Base-by-base conservation (phyloP, 2,329 filamentous ascomycete species). In the Metarhizium anisopliae region DNA sequence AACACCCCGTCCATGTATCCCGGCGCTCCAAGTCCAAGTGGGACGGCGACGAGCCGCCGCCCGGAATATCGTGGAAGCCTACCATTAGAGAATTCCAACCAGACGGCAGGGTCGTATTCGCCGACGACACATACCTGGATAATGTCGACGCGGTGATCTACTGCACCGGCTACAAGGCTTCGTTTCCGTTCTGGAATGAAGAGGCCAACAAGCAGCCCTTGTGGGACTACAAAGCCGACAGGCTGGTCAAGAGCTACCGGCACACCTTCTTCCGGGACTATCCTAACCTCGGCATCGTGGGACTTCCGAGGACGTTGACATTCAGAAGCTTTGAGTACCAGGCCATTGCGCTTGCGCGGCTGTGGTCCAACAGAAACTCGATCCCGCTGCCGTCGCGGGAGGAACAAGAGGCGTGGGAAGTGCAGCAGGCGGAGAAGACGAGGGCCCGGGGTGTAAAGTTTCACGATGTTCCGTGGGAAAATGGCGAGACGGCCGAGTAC, bases 241-340 rank as follows among this genome's bases (percentile, higher is more conserved):
- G 72, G 20, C 63, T 83, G 2, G 55, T 71, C 0, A 71, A 72
- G 0, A 73, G 60, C 2, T 84, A 81, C 59, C 73, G 71, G 66
- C 80, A 83, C 61, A 80, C 77, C 0, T 82, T 82, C 63, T 72
- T 80, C 52, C 73, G 69, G 1, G 71, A 75, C 25, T 74, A 74
- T 45, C 64, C 72, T 0, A 78, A 74, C 0, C 65, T 84, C 0
- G 81, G 71, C 0, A 67, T 81, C 11, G 72, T 83, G 0, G 81
- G 80, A 0, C 62, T 81, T 6, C 79, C 78, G 2, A 72, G 78
- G 0, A 74, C 74, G 0, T 63, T 79, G 13, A 81, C 78, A 0
- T 82, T 81, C 56, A 66, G 79, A 6, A 77, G 75, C 40, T 81
- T 81, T 58, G 79, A 82, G 62, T 82, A 82, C 58, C 79, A 82